These are phyloP conservation scores for Aphanomyces astaci DNA, from an alignment of 352 stramenopile species.

Conservation along the genomic window DNA sequence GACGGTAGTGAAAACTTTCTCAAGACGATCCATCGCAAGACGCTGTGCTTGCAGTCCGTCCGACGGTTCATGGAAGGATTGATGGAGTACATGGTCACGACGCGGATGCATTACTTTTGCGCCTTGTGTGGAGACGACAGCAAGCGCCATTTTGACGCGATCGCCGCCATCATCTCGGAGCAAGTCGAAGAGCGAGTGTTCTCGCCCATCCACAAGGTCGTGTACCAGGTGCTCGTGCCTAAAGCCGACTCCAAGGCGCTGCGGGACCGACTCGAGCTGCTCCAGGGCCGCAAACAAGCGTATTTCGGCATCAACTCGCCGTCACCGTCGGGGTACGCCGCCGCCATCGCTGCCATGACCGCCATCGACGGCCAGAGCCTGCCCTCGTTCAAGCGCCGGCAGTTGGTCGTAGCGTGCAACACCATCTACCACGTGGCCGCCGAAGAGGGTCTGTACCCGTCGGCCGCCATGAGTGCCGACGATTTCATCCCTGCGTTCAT, in stretches of 20 bases:
- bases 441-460: conserved; percentile 50
- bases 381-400: conserved; percentile 73
- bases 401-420: conserved; percentile 66
- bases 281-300: conserved; percentile 64
- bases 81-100: conserved; percentile 75
- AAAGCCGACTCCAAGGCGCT: conserved; percentile 66
- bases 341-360: conserved; percentile 50
- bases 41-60: conserved; percentile 43
- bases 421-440: conserved; percentile 78
- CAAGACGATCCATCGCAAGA: conserved; percentile 47
- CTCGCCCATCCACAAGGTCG: conserved; percentile 59
- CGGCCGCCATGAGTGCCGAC: conserved; percentile 71
- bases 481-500: conserved; percentile 85
- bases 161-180: conserved; percentile 56
- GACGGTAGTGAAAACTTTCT: conserved; percentile 43
- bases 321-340: conserved; percentile 52
- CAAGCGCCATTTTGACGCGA: conserved; percentile 37
- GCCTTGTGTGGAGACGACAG: conserved; percentile 46
- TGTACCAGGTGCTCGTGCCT: conserved; percentile 54
- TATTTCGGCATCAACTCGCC: conserved; percentile 77
- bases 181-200: conserved; percentile 82
- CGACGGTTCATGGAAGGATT: conserved; percentile 71
- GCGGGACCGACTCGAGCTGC: conserved; percentile 72
- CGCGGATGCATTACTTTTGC: conserved; percentile 65
- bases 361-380: conserved; percentile 71